phyloP scores from a whole-genome alignment of 768 basidiomycete genomes.

The Xanthoconium purpureum region DNA sequence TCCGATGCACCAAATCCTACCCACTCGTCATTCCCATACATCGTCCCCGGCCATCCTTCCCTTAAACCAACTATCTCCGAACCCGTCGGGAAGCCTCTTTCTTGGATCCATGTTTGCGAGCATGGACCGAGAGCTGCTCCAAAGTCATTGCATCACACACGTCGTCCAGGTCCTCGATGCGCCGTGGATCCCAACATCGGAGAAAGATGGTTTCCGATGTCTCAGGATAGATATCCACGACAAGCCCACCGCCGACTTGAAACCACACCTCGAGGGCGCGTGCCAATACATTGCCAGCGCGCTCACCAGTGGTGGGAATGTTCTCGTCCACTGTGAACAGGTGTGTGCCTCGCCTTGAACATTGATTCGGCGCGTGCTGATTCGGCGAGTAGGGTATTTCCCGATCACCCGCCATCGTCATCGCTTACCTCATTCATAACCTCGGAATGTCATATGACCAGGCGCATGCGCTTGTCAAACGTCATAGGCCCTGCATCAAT shows the following conservation, averaged over 20 bases:
- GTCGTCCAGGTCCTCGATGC: conserved; percentile 67
- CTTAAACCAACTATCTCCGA: conserved; percentile 7
- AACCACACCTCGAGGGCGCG: conserved; percentile 64
- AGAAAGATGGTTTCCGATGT: conserved; percentile 47
- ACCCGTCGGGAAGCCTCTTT: conserved; percentile 54
- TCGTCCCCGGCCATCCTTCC: conserved; percentile 21
- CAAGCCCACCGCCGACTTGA: conserved; percentile 55
- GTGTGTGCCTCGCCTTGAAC: too few relatives aligned
- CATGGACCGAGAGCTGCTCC: conserved; percentile 53
- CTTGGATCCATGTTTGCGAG: conserved; percentile 64
- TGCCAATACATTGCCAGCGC: conserved; percentile 65
- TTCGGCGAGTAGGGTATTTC: conserved; percentile 64
- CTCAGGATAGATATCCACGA: conserved; percentile 71
- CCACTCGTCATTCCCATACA: conserved; percentile 27
- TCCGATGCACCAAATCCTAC: conserved; percentile 75
- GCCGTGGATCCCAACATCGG: conserved; percentile 54
- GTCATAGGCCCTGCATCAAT: conserved; percentile 68
- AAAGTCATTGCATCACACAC: conserved; percentile 48
- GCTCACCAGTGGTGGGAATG: conserved; percentile 60
- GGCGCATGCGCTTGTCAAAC: conserved; percentile 57
- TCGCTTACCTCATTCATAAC: conserved; percentile 77
- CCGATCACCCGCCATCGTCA: conserved; percentile 71
- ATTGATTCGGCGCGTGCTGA: too few relatives aligned
- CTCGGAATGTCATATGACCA: conserved; percentile 70
- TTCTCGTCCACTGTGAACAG: conserved; percentile 80